Evolutionary conservation across 306 rosid species (phyloP), one percentile per base, ranked within the genome.

Genomic region (Dryas drummondii): DNA sequence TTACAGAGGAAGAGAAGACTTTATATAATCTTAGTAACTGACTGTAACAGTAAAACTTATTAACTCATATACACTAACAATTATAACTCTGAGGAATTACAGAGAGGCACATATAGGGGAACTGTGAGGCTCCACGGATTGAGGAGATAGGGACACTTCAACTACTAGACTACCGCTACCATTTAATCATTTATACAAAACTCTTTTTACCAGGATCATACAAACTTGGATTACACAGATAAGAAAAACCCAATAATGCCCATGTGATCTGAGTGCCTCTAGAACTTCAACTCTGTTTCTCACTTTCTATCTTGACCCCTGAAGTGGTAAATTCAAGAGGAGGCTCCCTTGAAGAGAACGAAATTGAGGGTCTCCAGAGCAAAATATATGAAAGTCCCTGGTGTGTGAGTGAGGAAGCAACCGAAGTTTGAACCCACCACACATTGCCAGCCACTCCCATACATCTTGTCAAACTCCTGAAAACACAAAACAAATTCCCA

Each of bases 371-470:
- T 81, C 88, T 84, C 96, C 2, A 93, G 66, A 26, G 96, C 72
- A 82, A 91, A 93, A 64, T 89, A 93, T 46, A 91, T 88, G 83
- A 93, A 93, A 83, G 83, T 84, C 65, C 90, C 92, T 0, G 83
- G 84, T 7, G 90, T 46, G 80, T 89, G 96, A 14, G 89, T 88
- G 84, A 91, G 91, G 82, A 86, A 91, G 47, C 96, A 76, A 48
- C 98, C 96, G 62, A 93, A 91, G 72, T 82, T 89, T 50, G 92
- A 84, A 75, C 96, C 97, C 72, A 91, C 92, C 71, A 89, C 97
- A 74, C 93, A 93, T 75, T 89, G 97, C 97, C 98, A 93, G 17
- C 98, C 93, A 78, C 72, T 78, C 55, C 93, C 96, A 75, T 93
- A 81, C 78, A 46, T 78, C 72, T 78, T 77, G 73, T 91, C 97